A percentile compares a stretch with the other conserved stretches of the same genome.
These are phyloP conservation scores for Gilbertella persicaria DNA, from an alignment of 371 early-diverging fungal genomes.

Conservation along the genomic window DNA sequence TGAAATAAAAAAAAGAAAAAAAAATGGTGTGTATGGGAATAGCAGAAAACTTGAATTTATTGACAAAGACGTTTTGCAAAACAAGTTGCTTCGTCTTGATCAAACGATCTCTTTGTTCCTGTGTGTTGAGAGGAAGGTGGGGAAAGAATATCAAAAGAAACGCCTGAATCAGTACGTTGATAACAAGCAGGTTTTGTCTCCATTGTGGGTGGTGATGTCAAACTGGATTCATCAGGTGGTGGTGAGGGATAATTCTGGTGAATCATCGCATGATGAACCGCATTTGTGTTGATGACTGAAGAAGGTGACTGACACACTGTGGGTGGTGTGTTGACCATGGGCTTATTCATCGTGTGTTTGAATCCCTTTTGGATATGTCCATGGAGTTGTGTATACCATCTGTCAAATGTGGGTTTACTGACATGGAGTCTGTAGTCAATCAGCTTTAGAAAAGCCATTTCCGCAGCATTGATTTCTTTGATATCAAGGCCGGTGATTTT, in stretches of 20 bases:
- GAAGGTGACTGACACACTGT: neutral
- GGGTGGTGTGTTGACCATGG: neutral
- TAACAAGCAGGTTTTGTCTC: neutral
- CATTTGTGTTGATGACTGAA: neutral
- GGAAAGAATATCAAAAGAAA: constrained; percentile 17
- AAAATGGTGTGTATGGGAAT: neutral
- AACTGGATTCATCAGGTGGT: constrained; percentile 13
- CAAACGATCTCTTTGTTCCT: constrained; percentile 3
- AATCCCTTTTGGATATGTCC: constrained; percentile 30
- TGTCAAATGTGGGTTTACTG: constrained; percentile 62
- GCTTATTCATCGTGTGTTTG: neutral
- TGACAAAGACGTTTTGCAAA: constrained; percentile 7
- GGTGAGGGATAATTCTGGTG: constrained; percentile 15
- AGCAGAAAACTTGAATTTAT: constrained; percentile 6
- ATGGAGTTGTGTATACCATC: constrained; percentile 66
- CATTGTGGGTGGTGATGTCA: neutral
- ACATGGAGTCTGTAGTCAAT: constrained; percentile 73
- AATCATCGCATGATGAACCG: neutral
- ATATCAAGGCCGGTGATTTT: constrained; percentile 71
- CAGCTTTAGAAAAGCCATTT: constrained; percentile 68
- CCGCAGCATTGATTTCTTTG: constrained; percentile 72
- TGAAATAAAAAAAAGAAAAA: no score
- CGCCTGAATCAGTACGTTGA: constrained; percentile 21
- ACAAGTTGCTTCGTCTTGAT: neutral
- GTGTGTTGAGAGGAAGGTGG: constrained; percentile 11